A percentile compares a stretch with the other conserved stretches of the same genome.
Conservation (phyloP, 495 filamentous ascomycete species). For the Penicillium paradoxum region DNA sequence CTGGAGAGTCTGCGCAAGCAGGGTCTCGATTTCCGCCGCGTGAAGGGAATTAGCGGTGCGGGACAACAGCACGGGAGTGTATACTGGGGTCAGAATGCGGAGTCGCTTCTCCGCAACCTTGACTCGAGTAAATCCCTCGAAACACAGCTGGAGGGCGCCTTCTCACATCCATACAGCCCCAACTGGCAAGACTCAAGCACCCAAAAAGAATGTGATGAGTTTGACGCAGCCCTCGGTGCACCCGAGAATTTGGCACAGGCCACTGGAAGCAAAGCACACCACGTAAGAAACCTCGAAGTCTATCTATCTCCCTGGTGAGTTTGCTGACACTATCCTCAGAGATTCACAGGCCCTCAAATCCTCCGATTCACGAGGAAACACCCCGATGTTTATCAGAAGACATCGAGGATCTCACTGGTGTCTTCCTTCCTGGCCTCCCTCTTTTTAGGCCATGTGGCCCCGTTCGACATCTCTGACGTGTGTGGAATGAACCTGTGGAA, state of each 20-base stretch:
- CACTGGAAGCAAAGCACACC: conserved; percentile 90
- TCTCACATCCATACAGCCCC: conserved; percentile 82
- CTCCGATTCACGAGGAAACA: conserved; percentile 75
- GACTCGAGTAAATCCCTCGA: conserved; percentile 56
- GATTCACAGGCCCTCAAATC: conserved; percentile 98
- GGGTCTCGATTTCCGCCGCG: conserved; percentile 69
- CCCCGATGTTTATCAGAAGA: conserved; percentile 73
- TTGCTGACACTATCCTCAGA: conserved; percentile 48
- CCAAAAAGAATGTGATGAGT: conserved; percentile 82
- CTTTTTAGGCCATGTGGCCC: conserved; percentile 79
- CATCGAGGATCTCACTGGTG: conserved; percentile 83
- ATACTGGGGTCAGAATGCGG: conserved; percentile 77
- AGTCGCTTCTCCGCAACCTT: conserved; percentile 55
- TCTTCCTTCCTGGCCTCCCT: conserved; percentile 93
- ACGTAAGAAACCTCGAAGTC: conserved; percentile 52
- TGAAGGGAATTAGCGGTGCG: conserved; percentile 82
- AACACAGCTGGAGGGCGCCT: conserved; percentile 66
- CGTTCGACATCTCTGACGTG: conserved; percentile 90
- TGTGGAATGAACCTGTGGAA: conserved; percentile 98
- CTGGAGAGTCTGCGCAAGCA: conserved; percentile 64
- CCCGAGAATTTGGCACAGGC: conserved; percentile 63
- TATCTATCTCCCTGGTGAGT: background rate
- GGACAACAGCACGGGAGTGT: conserved; percentile 97
- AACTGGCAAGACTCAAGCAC: conserved; percentile 99
- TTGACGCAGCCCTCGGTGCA: conserved; percentile 66